Evolutionary conservation across 2,329 filamentous ascomycete species (phyloP).

Genomic region (Monilinia fructigena): DNA sequence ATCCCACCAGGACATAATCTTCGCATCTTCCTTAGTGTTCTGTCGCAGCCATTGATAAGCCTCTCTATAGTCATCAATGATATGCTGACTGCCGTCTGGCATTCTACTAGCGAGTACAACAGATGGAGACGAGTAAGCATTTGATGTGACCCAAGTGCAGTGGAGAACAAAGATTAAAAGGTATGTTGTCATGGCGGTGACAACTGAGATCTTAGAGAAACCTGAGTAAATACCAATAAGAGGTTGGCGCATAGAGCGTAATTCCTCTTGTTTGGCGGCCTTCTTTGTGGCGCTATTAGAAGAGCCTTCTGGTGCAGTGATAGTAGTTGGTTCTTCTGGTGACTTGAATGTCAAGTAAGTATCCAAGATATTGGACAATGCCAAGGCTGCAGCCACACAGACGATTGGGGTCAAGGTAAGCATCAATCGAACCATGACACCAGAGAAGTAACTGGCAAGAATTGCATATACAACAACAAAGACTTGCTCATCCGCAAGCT

Average conservation of each 20-base stretch:
- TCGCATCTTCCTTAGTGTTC: conserved; percentile 91
- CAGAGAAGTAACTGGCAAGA: conserved; percentile 94
- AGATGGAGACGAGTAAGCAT: conserved; percentile 96
- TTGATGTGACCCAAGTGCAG: conserved; percentile 99
- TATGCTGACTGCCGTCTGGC: conserved; percentile 94
- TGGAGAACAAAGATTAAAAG: conserved; percentile 92
- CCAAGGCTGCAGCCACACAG: conserved; percentile 88
- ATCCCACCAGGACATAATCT: conserved; percentile 99
- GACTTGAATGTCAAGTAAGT: conserved; percentile 71
- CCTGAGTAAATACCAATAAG: conserved; percentile 79
- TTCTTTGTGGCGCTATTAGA: conserved; percentile 50
- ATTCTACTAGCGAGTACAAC: conserved; percentile 90
- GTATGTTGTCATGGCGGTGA: conserved; percentile 71
- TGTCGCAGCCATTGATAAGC: conserved; percentile 99
- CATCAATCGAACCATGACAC: conserved; percentile 99
- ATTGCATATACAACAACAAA: conserved; percentile 98
- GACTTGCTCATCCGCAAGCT: conserved; percentile 91
- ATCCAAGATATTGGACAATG: conserved; percentile 83
- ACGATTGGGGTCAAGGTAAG: conserved; percentile 94
- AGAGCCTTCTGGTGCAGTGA: conserved; percentile 44
- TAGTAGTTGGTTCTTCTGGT: conserved; percentile 52
- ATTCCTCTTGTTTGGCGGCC: conserved; percentile 51
- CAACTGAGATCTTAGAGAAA: conserved; percentile 76
- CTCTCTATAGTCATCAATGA: conserved; percentile 98
- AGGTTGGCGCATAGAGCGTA: conserved; percentile 71